Conservation (phyloP, 1,139 yeast genomes). For the Arxiozyma telluris region DNA sequence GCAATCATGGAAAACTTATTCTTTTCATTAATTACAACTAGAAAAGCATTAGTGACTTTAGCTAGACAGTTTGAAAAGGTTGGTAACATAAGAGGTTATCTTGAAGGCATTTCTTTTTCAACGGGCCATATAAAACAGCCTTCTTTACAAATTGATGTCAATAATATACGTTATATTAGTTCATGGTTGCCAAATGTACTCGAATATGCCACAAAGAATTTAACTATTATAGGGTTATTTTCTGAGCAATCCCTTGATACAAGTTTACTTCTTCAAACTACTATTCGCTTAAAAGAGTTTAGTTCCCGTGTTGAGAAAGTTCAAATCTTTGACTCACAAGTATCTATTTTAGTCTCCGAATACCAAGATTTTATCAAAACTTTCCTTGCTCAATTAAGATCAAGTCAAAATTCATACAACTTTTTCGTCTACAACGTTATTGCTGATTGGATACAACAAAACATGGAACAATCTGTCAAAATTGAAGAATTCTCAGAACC, state of each 20-base stretch:
- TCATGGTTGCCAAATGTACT: constrained; percentile 44
- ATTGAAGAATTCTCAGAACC: constrained; percentile 3
- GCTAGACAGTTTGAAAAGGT: constrained; percentile 19
- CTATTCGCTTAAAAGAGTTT: constrained; percentile 11
- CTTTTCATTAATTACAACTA: constrained; percentile 42
- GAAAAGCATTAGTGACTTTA: constrained; percentile 39
- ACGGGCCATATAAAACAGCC: constrained; percentile 13
- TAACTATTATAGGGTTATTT: constrained; percentile 5
- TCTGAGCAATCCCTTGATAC: constrained; percentile 10
- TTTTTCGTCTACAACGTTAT: constrained; percentile 43
- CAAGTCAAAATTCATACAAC: constrained; percentile 32
- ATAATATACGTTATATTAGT: constrained; percentile 11
- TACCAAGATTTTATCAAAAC: constrained; percentile 20
- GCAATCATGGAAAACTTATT: constrained; percentile 73
- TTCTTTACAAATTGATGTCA: constrained; percentile 7
- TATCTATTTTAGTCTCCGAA: constrained; percentile 18
- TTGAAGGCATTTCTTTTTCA: constrained; percentile 17
- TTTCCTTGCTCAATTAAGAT: constrained; percentile 18
- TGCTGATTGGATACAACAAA: constrained; percentile 32
- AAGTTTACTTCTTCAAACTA: constrained; percentile 16
- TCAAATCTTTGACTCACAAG: constrained; percentile 14
- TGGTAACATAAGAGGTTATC: constrained; percentile 12
- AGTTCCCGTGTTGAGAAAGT: constrained; percentile 7
- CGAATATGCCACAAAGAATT: constrained; percentile 36
- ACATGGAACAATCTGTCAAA: neutral